A percentile compares a stretch with the other conserved stretches of the same genome.
Evolutionary conservation across 768 basidiomycete species (phyloP).

Genomic region (Cystobasidiopsis lactophilus): DNA sequence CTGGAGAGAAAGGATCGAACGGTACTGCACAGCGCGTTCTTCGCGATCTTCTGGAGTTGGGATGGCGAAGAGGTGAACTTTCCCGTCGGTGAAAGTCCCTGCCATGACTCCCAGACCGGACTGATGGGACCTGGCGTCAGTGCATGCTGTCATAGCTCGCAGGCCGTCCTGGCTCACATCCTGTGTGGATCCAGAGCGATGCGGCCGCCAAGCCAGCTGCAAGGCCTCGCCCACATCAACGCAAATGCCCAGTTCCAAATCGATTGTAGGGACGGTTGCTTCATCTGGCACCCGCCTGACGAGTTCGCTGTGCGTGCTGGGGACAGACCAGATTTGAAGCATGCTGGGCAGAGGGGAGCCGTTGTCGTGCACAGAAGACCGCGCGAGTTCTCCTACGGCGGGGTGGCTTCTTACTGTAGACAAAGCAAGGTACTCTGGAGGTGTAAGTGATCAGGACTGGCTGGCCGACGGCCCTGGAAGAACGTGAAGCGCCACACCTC

Average conservation of each 20-base stretch:
- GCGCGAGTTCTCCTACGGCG: conserved; percentile 30
- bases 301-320: not conserved
- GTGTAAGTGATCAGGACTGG: conserved; percentile 20
- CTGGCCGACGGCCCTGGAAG: no score
- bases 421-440: conserved; percentile 64
- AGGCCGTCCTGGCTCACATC: not conserved
- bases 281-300: not conserved
- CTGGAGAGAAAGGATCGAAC: not conserved
- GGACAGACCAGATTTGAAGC: conserved; percentile 62
- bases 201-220: conserved; percentile 78
- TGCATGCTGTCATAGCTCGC: conserved; percentile 7
- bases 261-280: conserved; percentile 9
- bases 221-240: conserved; percentile 56
- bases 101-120: conserved; percentile 66
- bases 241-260: conserved; percentile 54
- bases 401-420: conserved; percentile 22
- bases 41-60: conserved; percentile 29
- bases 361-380: conserved; percentile 40
- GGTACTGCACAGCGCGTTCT: not conserved
- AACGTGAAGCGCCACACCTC: no score
- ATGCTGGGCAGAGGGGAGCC: conserved; percentile 38
- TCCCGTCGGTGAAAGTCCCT: conserved; percentile 71
- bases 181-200: conserved; percentile 34
- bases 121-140: conserved; percentile 21
- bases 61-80: conserved; percentile 50